phyloP scores from a whole-genome alignment of 305 asterid genomes.

The Coffea humblotiana region DNA sequence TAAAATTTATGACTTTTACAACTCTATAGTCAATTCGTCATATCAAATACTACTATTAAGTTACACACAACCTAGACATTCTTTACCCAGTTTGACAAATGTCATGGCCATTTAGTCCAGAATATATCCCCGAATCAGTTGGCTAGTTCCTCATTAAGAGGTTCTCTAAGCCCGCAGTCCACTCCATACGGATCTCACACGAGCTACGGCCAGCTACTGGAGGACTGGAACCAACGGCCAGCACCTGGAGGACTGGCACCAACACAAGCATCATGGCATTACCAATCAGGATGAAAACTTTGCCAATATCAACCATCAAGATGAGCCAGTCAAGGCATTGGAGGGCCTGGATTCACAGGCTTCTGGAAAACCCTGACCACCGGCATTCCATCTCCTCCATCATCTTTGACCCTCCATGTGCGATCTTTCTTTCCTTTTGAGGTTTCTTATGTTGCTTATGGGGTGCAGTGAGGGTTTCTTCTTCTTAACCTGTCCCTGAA shows the following conservation, averaged over 20 bases:
- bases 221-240: neutral
- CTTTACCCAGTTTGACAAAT: too few species aligned
- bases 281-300: neutral
- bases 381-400: conserved; percentile 85
- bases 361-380: conserved; percentile 70
- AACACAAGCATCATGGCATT: neutral
- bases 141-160: neutral
- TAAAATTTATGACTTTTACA: too few species aligned
- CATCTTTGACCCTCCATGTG: conserved; percentile 64
- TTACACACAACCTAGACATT: too few species aligned
- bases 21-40: too few species aligned
- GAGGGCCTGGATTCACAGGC: conserved; percentile 57
- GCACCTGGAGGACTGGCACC: too few species aligned
- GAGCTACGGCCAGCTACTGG: neutral
- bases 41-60: too few species aligned
- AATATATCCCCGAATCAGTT: too few species aligned
- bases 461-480: conserved; percentile 49
- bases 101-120: too few species aligned
- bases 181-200: neutral
- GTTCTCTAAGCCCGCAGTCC: neutral
- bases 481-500: conserved; percentile 31
- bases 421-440: conserved; percentile 83
- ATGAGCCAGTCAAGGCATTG: conserved; percentile 22
- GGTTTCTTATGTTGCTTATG: conserved; percentile 90
- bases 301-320: neutral